Conservation (phyloP, 2,329 filamentous ascomycete species). For the Colletotrichum sp. region DNA sequence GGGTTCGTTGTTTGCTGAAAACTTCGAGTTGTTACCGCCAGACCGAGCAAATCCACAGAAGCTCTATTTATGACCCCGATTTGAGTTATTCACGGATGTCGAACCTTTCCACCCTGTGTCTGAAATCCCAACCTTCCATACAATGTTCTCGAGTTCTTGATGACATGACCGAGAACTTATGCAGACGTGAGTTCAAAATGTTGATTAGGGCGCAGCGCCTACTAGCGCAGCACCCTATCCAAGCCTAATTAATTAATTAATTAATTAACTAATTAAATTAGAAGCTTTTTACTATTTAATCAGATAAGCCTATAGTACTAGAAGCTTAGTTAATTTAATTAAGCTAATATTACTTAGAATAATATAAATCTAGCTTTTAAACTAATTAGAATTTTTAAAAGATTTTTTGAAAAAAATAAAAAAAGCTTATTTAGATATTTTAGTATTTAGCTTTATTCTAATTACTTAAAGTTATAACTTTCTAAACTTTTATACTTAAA, state of each 20-base stretch:
- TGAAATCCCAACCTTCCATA: neutral
- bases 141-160: neutral
- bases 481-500: no score
- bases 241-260: no score
- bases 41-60: neutral
- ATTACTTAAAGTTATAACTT: no score
- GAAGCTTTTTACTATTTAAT: no score
- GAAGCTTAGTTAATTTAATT: no score
- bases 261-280: no score
- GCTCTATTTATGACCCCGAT: fast-evolving
- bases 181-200: neutral
- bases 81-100: neutral
- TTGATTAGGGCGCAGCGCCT: neutral
- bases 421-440: no score
- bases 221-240: no score
- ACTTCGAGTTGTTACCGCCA: neutral
- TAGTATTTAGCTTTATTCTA: no score
- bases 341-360: neutral
- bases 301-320: no score
- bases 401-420: neutral
- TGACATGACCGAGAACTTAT: neutral
- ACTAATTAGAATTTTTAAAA: neutral
- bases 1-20: neutral
- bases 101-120: neutral
- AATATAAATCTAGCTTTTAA: neutral